phyloP scores from a whole-genome alignment of 441 rosid species.

The Euphorbia celastroides region DNA sequence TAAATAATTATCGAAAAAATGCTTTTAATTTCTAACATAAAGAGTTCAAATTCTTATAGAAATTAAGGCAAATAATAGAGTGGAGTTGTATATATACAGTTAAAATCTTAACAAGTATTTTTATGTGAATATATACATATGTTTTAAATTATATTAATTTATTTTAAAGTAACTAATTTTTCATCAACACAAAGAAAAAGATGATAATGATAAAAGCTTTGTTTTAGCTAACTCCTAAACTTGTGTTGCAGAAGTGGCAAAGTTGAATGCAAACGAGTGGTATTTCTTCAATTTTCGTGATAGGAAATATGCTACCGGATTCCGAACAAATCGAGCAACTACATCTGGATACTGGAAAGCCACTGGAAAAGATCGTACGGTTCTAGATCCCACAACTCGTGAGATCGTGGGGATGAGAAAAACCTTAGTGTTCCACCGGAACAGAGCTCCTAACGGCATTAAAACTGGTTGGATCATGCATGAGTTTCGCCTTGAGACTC shows the following conservation, averaged over 20 bases:
- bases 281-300: conserved; percentile 96
- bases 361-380: conserved; percentile 90
- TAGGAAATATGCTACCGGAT: conserved; percentile 87
- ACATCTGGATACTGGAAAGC: conserved; percentile 93
- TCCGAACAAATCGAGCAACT: conserved; percentile 82
- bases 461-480: conserved; percentile 99
- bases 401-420: conserved; percentile 93
- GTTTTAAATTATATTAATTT: too few relatives aligned
- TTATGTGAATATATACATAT: too few relatives aligned
- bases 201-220: conserved; percentile 12
- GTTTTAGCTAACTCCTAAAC: conserved; percentile 14
- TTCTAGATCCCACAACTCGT: conserved; percentile 52
- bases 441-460: conserved; percentile 90
- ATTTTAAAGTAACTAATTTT: too few relatives aligned
- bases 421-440: conserved; percentile 80
- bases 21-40: too few relatives aligned
- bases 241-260: conserved; percentile 62
- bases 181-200: not conserved
- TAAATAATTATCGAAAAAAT: too few relatives aligned
- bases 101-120: too few relatives aligned
- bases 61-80: too few relatives aligned
- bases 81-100: too few relatives aligned
- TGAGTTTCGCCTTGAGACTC: conserved; percentile 88
- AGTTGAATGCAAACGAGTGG: conserved; percentile 90
- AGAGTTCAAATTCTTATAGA: too few relatives aligned